A percentile compares a stretch with the other conserved stretches of the same genome.
phyloP scores from a whole-genome alignment of 768 basidiomycete genomes.

The Amanita fuliginea region DNA sequence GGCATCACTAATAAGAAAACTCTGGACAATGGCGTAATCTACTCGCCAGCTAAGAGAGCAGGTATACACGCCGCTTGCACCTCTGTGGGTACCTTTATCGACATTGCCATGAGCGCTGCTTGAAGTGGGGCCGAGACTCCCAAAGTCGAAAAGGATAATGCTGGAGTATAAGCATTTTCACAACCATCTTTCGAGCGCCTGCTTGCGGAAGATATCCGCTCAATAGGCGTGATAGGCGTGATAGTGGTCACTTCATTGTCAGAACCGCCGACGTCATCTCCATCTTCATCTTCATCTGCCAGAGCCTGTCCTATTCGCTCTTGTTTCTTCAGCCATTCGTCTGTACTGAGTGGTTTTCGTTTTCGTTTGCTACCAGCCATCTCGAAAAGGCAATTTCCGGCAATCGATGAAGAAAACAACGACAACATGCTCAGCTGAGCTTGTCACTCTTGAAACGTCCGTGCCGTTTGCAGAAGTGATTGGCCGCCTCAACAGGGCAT shows the following conservation, averaged over 20 bases:
- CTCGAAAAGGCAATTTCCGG: not conserved
- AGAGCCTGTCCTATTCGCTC: constrained; percentile 28
- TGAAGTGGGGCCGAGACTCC: constrained; percentile 53
- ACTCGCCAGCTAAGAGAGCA: constrained; percentile 65
- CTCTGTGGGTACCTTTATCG: constrained; percentile 75
- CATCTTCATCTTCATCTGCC: constrained; percentile 6
- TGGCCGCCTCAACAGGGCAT: constrained; percentile 28
- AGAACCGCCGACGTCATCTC: not conserved
- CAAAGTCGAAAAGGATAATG: constrained; percentile 41
- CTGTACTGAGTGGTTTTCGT: constrained; percentile 25
- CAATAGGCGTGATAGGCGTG: not conserved
- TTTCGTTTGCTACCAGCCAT: constrained; percentile 14
- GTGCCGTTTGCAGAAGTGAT: constrained; percentile 29
- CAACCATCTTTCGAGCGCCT: constrained; percentile 1
- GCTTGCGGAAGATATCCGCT: not conserved
- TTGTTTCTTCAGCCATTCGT: constrained; percentile 35
- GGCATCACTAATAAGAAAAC: not conserved
- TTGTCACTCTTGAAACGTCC: constrained; percentile 31
- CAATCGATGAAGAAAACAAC: constrained; percentile 6
- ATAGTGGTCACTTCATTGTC: not conserved
- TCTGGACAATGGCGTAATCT: not conserved
- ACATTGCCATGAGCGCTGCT: constrained; percentile 64
- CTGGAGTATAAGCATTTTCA: constrained; percentile 1
- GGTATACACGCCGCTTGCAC: constrained; percentile 90
- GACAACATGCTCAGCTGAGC: constrained; percentile 25